Evolutionary conservation across 208 protist genomes (phyloP).

Genomic region (Trypanosoma cruzi): DNA sequence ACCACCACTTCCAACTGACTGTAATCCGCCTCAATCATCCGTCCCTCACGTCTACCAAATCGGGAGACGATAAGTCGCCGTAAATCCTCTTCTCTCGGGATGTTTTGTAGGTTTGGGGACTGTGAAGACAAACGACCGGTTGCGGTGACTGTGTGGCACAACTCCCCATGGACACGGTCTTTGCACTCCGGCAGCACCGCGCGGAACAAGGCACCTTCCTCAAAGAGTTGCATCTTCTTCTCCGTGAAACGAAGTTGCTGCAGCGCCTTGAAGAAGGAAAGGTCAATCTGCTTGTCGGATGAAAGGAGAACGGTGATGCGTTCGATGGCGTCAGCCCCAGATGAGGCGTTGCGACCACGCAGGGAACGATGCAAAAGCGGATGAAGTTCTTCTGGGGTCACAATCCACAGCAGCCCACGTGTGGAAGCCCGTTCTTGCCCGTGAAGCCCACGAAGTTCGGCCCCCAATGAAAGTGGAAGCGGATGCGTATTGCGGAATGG

Average conservation of each 20-base stretch:
- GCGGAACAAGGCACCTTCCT: conserved; percentile 87
- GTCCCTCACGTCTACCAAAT: conserved; percentile 67
- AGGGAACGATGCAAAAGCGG: conserved; percentile 66
- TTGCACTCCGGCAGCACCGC: conserved; percentile 85
- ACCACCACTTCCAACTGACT: conserved; percentile 91
- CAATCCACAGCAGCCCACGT: conserved; percentile 84
- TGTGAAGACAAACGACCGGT: conserved; percentile 90
- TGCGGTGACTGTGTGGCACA: conserved; percentile 89
- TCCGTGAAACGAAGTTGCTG: conserved; percentile 91
- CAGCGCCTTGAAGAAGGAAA: conserved; percentile 88
- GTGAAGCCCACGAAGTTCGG: conserved; percentile 51
- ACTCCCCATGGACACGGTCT: conserved; percentile 86
- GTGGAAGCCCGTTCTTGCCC: conserved; percentile 87
- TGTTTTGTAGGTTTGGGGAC: conserved; percentile 91
- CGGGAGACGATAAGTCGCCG: conserved; percentile 81
- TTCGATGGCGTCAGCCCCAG: conserved; percentile 88
- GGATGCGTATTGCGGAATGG: conserved; percentile 76
- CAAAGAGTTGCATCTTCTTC: conserved; percentile 92
- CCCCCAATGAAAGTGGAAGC: conserved; percentile 36
- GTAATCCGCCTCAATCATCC: conserved; percentile 93
- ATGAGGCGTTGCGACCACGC: conserved; percentile 64
- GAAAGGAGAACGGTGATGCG: conserved; percentile 84
- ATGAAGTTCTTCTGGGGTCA: conserved; percentile 76
- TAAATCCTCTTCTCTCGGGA: conserved; percentile 86
- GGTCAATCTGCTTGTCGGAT: conserved; percentile 78